Percentiles rank a stretch among this genome's conserved stretches.
Evolutionary conservation across 768 basidiomycete genomes (phyloP).

Genomic region (Termitomyces sp.): DNA sequence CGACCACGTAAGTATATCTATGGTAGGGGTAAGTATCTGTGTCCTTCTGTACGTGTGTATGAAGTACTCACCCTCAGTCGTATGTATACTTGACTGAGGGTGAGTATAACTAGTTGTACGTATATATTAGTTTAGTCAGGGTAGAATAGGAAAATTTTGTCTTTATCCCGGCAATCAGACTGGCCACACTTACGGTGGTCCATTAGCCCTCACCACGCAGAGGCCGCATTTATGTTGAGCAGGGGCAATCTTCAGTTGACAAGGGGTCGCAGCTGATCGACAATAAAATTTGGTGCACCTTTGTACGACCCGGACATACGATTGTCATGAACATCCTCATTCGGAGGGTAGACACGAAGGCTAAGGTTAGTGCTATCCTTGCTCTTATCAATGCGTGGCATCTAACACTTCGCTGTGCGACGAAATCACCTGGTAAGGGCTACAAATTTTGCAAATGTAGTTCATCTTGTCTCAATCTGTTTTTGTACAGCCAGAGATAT

Average conservation of each 20-base stretch:
- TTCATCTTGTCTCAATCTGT: neutral
- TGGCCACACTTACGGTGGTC: no score
- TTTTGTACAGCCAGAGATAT: neutral
- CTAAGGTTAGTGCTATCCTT: neutral
- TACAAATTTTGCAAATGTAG: neutral
- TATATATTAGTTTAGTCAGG: no score
- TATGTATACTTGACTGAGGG: no score
- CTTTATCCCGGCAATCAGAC: no score
- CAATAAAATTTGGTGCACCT: neutral
- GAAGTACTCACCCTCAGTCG: no score
- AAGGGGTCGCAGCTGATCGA: neutral
- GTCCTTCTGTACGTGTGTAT: no score
- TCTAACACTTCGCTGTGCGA: neutral
- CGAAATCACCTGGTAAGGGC: slow-evolving; percentile 6
- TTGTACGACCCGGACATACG: slow-evolving; percentile 2
- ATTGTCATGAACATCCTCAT: slow-evolving; percentile 9
- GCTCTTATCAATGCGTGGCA: neutral
- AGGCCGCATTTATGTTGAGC: slow-evolving; percentile 3
- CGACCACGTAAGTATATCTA: no score
- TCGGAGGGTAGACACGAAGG: neutral
- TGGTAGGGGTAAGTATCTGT: no score
- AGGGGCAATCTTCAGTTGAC: neutral
- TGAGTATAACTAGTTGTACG: no score
- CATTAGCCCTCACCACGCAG: no score
- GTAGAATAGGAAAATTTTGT: no score